Percentiles rank a stretch among this genome's conserved stretches.
These are phyloP conservation scores for Pythium sp. DNA, from an alignment of 352 stramenopile genomes.

Conservation along the genomic window DNA sequence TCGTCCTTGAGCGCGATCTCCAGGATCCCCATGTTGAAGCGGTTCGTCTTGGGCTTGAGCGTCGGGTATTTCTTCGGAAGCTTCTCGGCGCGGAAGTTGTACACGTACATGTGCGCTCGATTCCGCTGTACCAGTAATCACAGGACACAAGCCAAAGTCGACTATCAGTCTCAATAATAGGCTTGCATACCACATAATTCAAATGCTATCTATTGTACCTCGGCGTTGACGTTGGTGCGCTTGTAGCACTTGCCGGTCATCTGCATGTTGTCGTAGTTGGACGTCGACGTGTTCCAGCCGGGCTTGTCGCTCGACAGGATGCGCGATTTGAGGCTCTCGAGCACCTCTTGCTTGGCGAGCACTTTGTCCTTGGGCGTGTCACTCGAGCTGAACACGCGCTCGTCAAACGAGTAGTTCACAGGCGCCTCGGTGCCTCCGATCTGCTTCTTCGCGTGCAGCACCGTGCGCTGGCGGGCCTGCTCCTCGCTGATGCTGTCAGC, in stretches of 20 bases:
- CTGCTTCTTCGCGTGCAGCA: conserved; percentile 53
- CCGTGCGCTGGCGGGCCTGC: conserved; percentile 7
- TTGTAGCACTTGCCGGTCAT: conserved; percentile 75
- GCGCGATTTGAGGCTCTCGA: conserved; percentile 58
- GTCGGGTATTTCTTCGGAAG: conserved; percentile 78
- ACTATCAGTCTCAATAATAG: background rate
- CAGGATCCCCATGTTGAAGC: conserved; percentile 80
- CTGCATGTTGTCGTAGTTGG: conserved; percentile 73
- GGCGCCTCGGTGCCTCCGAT: conserved; percentile 60
- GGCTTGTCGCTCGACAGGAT: conserved; percentile 54
- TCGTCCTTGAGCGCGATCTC: conserved; percentile 64
- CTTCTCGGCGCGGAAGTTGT: conserved; percentile 86
- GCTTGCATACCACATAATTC: no score
- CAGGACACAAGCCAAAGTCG: background rate
- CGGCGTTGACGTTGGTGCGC: conserved; percentile 70
- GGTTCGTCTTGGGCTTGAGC: conserved; percentile 63
- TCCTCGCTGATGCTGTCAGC: conserved; percentile 20
- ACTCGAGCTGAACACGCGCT: conserved; percentile 65
- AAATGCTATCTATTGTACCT: conserved; percentile 23
- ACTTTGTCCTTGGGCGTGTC: conserved; percentile 61
- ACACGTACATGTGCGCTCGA: conserved; percentile 75
- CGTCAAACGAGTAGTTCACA: conserved; percentile 66
- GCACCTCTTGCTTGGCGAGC: conserved; percentile 55
- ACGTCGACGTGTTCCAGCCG: conserved; percentile 62
- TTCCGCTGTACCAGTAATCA: conserved; percentile 41